These are phyloP conservation scores for Asterochloris erici DNA, from an alignment of 139 green algal species.

Conservation along the genomic window DNA sequence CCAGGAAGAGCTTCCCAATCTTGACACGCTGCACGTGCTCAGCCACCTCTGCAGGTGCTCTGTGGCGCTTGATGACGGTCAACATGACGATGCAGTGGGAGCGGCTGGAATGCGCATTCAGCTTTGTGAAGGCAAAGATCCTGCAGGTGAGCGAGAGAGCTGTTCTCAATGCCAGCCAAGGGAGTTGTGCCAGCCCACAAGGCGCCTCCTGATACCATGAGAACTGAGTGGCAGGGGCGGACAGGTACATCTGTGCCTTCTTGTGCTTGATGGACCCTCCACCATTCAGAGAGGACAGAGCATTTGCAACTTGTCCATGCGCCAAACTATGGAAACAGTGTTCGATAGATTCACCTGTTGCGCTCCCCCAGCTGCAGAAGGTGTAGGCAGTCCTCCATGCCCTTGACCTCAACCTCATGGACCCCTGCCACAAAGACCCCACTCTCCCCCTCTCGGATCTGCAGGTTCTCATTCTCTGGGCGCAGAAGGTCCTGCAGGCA, in stretches of 20 bases:
- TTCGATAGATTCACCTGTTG: constrained; percentile 60
- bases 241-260: too few species aligned
- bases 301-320: too few species aligned
- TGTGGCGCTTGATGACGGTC: constrained; percentile 66
- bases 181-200: too few species aligned
- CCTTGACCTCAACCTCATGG: constrained; percentile 53
- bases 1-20: constrained; percentile 91
- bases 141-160: constrained; percentile 14
- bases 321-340: too few species aligned
- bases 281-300: too few species aligned
- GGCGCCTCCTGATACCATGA: too few species aligned
- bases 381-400: constrained; percentile 75
- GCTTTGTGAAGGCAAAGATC: constrained; percentile 65
- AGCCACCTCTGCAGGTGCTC: constrained; percentile 1
- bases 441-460: constrained; percentile 73
- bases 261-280: too few species aligned
- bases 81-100: constrained; percentile 82
- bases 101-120: constrained; percentile 80
- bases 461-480: constrained; percentile 68
- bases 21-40: constrained; percentile 27
- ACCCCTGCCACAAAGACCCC: constrained; percentile 75
- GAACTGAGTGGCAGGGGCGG: too few species aligned
- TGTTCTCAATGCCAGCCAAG: too few species aligned
- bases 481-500: constrained; percentile 68
- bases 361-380: constrained; percentile 74